Evolutionary conservation across 164 flowering plant genomes (phyloP), one percentile per base, ranked within the genome.

Genomic region (Magnolia officinalis): DNA sequence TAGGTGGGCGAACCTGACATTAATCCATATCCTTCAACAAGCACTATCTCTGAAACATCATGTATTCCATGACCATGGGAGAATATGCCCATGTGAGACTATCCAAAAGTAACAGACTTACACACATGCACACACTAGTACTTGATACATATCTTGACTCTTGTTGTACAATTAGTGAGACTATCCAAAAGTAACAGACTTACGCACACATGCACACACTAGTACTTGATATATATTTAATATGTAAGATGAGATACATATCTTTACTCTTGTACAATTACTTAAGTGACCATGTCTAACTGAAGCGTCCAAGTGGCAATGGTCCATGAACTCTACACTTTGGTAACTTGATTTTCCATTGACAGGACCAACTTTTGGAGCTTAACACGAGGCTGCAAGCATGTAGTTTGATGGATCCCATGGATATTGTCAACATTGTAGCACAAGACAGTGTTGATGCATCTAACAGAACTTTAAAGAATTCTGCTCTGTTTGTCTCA

Each of bases 331-430:
- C 10, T 68, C 18, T 76, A 66, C 18, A 16, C 19, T 55, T 16
- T 55, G 61, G 61, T 10, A 16, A 52, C 64, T 3, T 72, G 23
- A 23, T 67, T 78, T 77, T 72, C 26, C 24, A 31, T 75, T 75
- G 83, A 75, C 84, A 90, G 94, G 85, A 79, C 26, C 87, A 80
- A 74, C 59, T 88, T n/a, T 75, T 78, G 2, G 78, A 74, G 81
- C 90, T 88, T 63, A 79, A 84, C 73, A n/a, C 65, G 73, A 82
- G 81, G 79, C 69, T 89, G 52, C 83, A 58, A 71, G 82, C 78
- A 65, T 89, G 89, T 75, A 73, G 77, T 79, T 51, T 82, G 19
- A 76, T 73, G 75, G 85, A 82, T 50, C 21, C 76, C 63, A 51
- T 71, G 26, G 86, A 84, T 78, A 19, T 18, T 67, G 55, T 16